Percentiles rank a stretch among this genome's conserved stretches.
Evolutionary conservation across 441 rosid species (phyloP).

Genomic region (Francoa sonchifolia): DNA sequence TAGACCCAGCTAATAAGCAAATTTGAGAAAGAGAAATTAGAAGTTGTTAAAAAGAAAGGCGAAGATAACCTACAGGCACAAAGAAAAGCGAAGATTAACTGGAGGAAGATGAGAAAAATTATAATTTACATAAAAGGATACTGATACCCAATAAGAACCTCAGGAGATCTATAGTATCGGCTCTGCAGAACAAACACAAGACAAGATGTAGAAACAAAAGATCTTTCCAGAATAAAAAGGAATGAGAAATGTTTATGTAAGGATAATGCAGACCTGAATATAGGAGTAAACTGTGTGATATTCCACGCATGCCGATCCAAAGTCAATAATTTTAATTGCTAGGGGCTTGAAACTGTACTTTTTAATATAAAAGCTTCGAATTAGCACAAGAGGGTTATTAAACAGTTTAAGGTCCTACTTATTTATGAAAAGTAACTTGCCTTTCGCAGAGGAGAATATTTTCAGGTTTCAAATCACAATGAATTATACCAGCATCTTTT

Average conservation of each 20-base stretch:
- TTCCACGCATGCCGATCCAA: conserved; percentile 99
- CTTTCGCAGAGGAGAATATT: conserved; percentile 93
- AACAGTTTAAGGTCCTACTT: conserved; percentile 11
- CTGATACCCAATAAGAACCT: conserved; percentile 97
- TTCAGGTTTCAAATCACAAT: conserved; percentile 98
- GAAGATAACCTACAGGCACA: too few relatives aligned
- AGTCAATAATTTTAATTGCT: conserved; percentile 94
- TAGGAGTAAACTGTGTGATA: conserved; percentile 97
- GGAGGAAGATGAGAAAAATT: conserved; percentile 6
- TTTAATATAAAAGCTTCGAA: conserved; percentile 11
- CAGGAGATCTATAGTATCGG: conserved; percentile 99
- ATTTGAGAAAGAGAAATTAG: too few relatives aligned
- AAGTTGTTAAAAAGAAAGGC: too few relatives aligned
- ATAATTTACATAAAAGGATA: conserved; percentile 44
- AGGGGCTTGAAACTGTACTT: conserved; percentile 76
- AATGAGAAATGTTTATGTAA: conserved; percentile 2
- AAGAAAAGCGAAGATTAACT: background rate
- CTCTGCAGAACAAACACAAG: conserved; percentile 66
- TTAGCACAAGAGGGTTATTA: conserved; percentile 3
- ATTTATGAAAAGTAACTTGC: conserved; percentile 28
- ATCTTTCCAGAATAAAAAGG: conserved; percentile 11
- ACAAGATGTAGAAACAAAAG: too few relatives aligned
- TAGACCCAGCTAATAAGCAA: too few relatives aligned
- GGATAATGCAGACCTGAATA: conserved; percentile 62
- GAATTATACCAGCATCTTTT: conserved; percentile 96